Conservation (phyloP, 148 eudicot species). For the Rhododendron kiyosumense region DNA sequence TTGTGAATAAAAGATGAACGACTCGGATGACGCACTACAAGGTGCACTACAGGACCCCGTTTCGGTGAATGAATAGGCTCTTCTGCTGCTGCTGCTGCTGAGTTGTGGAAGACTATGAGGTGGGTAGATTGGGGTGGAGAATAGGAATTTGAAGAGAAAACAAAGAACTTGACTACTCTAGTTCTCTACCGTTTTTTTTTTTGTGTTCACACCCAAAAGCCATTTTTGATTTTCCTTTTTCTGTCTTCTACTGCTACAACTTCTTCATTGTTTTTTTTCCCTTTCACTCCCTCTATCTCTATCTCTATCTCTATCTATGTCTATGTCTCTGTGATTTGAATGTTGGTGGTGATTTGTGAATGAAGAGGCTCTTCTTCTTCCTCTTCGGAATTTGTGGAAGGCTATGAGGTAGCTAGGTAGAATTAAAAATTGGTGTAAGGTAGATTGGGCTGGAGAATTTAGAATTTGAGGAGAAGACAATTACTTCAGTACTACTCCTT, state of each 20-base stretch:
- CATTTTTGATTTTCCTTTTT: background rate
- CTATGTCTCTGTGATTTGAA: background rate
- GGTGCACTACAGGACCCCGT: too few relatives aligned
- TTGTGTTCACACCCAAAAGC: background rate
- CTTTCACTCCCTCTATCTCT: background rate
- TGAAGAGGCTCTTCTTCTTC: too few relatives aligned
- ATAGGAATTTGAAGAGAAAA: background rate
- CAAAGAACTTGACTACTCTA: background rate
- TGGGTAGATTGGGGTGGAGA: background rate
- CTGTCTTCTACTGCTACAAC: background rate
- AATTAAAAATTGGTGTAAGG: background rate
- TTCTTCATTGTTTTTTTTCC: background rate
- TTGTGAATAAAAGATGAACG: background rate
- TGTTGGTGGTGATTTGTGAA: too few relatives aligned
- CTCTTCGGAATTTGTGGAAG: too few relatives aligned
- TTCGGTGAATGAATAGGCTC: background rate
- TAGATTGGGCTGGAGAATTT: background rate
- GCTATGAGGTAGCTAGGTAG: too few relatives aligned
- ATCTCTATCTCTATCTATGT: background rate
- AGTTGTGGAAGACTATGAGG: background rate
- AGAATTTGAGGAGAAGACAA: background rate
- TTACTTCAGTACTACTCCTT: too few relatives aligned
- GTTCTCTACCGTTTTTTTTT: background rate
- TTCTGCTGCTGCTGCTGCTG: background rate
- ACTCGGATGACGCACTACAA: too few relatives aligned